phyloP scores from a whole-genome alignment of 75 land plant genomes.

The Cupressus sempervirens region DNA sequence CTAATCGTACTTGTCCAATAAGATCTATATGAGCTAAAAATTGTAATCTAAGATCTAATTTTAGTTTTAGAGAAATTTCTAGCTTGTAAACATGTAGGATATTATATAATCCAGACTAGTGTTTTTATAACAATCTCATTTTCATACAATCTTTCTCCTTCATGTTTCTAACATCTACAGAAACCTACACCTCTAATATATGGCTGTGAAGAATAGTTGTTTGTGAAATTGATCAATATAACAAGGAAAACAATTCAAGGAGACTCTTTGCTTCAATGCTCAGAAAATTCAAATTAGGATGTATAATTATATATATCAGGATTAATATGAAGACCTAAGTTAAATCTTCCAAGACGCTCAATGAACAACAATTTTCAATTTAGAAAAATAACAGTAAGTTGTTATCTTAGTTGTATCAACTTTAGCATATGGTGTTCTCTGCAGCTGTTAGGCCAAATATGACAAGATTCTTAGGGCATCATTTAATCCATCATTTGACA shows the following conservation, averaged over 20 bases:
- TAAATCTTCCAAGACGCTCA: too few species aligned
- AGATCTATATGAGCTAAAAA: too few species aligned
- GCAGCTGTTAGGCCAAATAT: background rate
- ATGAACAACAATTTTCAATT: background rate
- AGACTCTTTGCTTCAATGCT: background rate
- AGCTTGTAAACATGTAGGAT: too few species aligned
- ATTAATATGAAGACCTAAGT: background rate
- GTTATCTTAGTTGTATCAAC: background rate
- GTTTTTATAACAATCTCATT: background rate
- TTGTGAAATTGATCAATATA: background rate
- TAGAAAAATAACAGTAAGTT: background rate
- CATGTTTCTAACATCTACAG: background rate
- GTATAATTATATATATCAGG: background rate
- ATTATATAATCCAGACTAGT: too few species aligned
- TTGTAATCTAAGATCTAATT: too few species aligned
- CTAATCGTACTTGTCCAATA: too few species aligned
- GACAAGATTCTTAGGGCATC: background rate
- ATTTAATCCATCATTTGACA: slow-evolving; percentile 3
- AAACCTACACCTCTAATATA: background rate
- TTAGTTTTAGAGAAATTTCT: too few species aligned
- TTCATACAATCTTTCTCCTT: background rate
- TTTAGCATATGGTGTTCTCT: background rate
- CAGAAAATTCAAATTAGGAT: background rate
- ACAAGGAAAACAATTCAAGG: background rate
- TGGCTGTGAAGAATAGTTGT: background rate